A percentile compares a stretch with the other conserved stretches of the same genome.
phyloP scores from a whole-genome alignment of 441 rosid species.

The Gossypium davidsonii region DNA sequence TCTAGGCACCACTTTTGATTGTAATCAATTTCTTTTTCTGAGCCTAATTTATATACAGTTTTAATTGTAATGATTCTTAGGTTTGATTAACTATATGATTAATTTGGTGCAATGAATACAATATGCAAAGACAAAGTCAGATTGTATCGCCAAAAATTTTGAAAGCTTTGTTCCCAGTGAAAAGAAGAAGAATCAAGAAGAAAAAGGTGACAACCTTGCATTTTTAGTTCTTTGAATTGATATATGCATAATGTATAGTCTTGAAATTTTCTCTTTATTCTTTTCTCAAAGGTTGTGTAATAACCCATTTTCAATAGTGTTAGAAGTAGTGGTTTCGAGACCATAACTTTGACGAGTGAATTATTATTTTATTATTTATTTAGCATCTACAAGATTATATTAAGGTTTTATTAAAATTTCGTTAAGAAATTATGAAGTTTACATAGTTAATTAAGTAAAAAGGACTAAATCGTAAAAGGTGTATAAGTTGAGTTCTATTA shows the following conservation, averaged over 20 bases:
- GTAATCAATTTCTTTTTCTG: not conserved
- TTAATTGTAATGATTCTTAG: slow-evolving; percentile 6
- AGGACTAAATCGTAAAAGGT: too few relatives aligned
- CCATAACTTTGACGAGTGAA: too few relatives aligned
- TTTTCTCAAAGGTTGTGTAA: too few relatives aligned
- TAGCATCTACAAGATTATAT: too few relatives aligned
- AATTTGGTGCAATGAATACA: slow-evolving; percentile 62
- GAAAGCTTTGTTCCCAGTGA: slow-evolving; percentile 72
- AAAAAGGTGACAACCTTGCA: slow-evolving; percentile 39
- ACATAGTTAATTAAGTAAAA: too few relatives aligned
- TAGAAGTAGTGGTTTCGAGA: too few relatives aligned
- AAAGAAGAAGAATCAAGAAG: slow-evolving; percentile 89
- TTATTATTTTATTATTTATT: too few relatives aligned
- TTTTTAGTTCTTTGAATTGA: not conserved
- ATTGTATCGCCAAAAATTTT: slow-evolving; percentile 73
- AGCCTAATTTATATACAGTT: not conserved
- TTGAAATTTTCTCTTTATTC: too few relatives aligned
- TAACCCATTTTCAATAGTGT: too few relatives aligned
- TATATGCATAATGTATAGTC: not conserved
- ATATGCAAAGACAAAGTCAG: slow-evolving; percentile 79
- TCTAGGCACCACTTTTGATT: not conserved
- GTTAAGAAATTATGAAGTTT: too few relatives aligned
- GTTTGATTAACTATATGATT: slow-evolving; percentile 9
- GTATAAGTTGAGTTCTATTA: too few relatives aligned
- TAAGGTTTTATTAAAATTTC: too few relatives aligned